Base-by-base conservation (phyloP, 2,329 filamentous ascomycete genomes). In the Phaeosphaeria sp. region DNA sequence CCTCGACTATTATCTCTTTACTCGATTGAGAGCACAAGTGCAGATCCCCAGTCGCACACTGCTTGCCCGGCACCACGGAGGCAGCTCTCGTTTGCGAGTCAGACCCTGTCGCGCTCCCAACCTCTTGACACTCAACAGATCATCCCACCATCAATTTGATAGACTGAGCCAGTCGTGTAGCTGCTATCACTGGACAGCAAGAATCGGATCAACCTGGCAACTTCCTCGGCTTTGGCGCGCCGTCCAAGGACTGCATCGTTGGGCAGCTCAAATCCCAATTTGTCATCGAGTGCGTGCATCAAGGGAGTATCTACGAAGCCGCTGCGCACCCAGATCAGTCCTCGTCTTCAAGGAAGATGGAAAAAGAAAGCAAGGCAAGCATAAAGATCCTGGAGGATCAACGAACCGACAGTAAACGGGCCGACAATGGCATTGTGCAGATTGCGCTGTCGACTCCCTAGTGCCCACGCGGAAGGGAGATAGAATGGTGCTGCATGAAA, bases 161-260 rank as follows among this genome's bases (percentile, higher is more conserved):
- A 63, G 53, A 64, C 33, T 62, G 42, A 52, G 13, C 42, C 65
- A 15, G 62, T 64, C 2, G 56, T 53, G 27, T 58, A 68, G 57
- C 57, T 63, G 30, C 64, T 67, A 25, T 67, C 62, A 36, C 56
- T 63, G 13, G 57, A 60, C 13, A 64, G 52, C 55, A 69, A 46
- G 56, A 66, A 64, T 17, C 30, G 41, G 18, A 64, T 62, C 1
- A 63, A 50, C 49, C 57, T 62, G 5, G 64, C 62, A n/a, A 63
- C 55, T 41, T 67, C 62, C 6, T 64, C 58, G 2, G 64, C 57
- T 17, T 46, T 25, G 10, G 48, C 66, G 6, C 56, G 42, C 6
- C 65, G 52, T 9, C 58, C 53, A 18, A 69, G 42, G 4, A 64
- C 50, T n/a, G 50, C 43, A 18, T 56, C 55, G 44, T 66, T 58